These are phyloP conservation scores for Termitomyces sp. DNA, from an alignment of 768 basidiomycete genomes.

Conservation along the genomic window DNA sequence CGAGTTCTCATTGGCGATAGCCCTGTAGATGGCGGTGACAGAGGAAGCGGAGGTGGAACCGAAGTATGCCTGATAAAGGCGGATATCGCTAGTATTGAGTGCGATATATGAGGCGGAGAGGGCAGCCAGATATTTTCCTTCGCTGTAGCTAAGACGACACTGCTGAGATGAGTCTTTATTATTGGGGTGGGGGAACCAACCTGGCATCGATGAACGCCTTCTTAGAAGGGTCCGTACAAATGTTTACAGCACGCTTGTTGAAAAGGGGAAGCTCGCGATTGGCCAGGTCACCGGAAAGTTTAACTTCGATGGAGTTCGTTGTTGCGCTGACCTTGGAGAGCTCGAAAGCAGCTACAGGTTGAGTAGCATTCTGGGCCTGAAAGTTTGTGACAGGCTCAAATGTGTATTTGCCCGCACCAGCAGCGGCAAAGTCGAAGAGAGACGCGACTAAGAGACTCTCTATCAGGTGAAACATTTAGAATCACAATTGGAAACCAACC, in stretches of 20 bases:
- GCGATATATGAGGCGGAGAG: conserved; percentile 28
- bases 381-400: conserved; percentile 36
- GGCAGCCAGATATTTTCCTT: conserved; percentile 35
- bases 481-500: conserved; percentile 18
- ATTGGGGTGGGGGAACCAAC: conserved; percentile 12
- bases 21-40: conserved; percentile 28
- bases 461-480: background rate
- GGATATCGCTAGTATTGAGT: conserved; percentile 27
- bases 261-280: conserved; percentile 24
- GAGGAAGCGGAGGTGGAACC: conserved; percentile 29
- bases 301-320: conserved; percentile 25
- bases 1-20: conserved; percentile 37
- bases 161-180: background rate
- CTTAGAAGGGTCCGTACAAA: conserved; percentile 29
- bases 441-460: conserved; percentile 29
- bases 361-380: conserved; percentile 21
- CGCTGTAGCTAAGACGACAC: conserved; percentile 25
- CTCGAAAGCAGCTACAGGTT: conserved; percentile 13
- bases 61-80: conserved; percentile 36
- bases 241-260: conserved; percentile 33
- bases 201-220: conserved; percentile 36
- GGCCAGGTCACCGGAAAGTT: conserved; percentile 29
- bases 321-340: conserved; percentile 22
- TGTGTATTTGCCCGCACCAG: conserved; percentile 33
- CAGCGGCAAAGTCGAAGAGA: conserved; percentile 36